Evolutionary conservation across 2,329 filamentous ascomycete species (phyloP).

Genomic region (Parafenestella ontariensis): DNA sequence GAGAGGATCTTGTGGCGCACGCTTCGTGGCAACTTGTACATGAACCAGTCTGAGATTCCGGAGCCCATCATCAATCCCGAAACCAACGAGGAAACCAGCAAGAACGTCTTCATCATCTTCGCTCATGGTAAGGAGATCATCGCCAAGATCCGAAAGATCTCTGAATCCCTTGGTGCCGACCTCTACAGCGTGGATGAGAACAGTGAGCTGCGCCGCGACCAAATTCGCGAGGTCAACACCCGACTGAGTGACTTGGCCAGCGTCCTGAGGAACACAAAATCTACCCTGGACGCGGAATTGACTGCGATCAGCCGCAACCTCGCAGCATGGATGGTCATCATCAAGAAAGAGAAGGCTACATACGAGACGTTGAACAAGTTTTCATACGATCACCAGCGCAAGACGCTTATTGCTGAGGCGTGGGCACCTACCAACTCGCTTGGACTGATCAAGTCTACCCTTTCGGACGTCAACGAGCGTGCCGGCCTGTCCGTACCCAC

Average conservation of each 20-base stretch:
- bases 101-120: constrained; percentile 99
- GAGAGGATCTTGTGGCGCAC: constrained; percentile 98
- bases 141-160: constrained; percentile 98
- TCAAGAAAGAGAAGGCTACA: constrained; percentile 98
- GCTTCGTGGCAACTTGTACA: constrained; percentile 95
- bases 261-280: constrained; percentile 93
- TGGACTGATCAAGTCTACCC: constrained; percentile 85
- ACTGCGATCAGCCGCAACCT: constrained; percentile 91
- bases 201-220: constrained; percentile 90
- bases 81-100: constrained; percentile 89
- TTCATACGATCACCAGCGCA: constrained; percentile 93
- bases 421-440: constrained; percentile 96
- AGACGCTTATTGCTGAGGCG: constrained; percentile 95
- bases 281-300: constrained; percentile 89
- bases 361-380: constrained; percentile 96
- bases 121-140: constrained; percentile 98
- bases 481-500: constrained; percentile 96
- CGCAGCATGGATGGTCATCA: constrained; percentile 95
- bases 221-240: constrained; percentile 97
- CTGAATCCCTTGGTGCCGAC: constrained; percentile 93
- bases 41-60: constrained; percentile 99
- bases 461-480: constrained; percentile 95
- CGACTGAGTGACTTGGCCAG: constrained; percentile 89
- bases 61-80: constrained; percentile 90
- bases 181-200: constrained; percentile 98